These are phyloP conservation scores for Phytophthora cactorum DNA, from an alignment of 352 stramenopile species.

Conservation along the genomic window DNA sequence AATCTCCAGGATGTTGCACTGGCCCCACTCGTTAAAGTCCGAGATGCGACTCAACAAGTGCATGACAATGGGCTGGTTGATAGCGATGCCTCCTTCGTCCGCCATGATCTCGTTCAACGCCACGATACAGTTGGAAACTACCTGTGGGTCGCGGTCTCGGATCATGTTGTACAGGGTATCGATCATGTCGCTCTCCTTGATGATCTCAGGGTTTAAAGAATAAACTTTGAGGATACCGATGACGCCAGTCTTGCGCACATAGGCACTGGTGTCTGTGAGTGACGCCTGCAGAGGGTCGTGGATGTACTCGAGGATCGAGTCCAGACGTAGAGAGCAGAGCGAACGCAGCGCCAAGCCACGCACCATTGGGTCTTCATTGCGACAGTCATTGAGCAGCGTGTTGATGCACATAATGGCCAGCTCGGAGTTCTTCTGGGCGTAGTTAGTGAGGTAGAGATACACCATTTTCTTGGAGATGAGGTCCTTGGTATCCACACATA, in stretches of 20 bases:
- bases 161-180: conserved; percentile 99
- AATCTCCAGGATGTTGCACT: conserved; percentile 97
- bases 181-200: conserved; percentile 95
- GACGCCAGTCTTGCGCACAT: conserved; percentile 99
- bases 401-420: conserved; percentile 99
- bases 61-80: conserved; percentile 98
- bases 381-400: conserved; percentile 99
- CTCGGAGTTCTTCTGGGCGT: conserved; percentile 98
- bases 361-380: conserved; percentile 99
- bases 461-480: conserved; percentile 99
- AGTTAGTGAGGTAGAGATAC: conserved; percentile 99
- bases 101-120: conserved; percentile 99
- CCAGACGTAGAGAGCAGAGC: conserved; percentile 96
- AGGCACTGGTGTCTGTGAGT: conserved; percentile 96
- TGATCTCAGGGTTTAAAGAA: conserved; percentile 91
- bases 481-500: conserved; percentile 97
- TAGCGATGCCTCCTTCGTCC: conserved; percentile 96
- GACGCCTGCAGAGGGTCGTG: conserved; percentile 91
- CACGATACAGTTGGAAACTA: conserved; percentile 97
- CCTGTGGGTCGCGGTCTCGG: conserved; percentile 96
- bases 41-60: conserved; percentile 98
- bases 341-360: conserved; percentile 96
- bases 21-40: conserved; percentile 99
- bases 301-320: conserved; percentile 99
- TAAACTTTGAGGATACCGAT: conserved; percentile 99